phyloP scores from a whole-genome alignment of 2,329 filamentous ascomycete species.

The Tricladium varicosporioides region DNA sequence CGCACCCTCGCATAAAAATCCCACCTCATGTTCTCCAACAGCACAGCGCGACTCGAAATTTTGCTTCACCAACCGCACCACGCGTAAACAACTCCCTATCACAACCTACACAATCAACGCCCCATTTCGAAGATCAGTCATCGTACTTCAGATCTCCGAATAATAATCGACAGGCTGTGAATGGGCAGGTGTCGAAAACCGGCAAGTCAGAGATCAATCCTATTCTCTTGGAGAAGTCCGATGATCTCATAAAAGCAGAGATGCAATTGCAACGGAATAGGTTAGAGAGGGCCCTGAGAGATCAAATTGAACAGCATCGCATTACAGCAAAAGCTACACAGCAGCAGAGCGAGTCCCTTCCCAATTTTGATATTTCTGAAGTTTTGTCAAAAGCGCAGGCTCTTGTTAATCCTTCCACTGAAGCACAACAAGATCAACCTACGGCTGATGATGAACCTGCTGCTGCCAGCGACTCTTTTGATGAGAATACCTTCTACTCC shows the following conservation, averaged over 20 bases:
- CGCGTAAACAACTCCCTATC: slow-evolving; percentile 3
- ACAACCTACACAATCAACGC: slow-evolving; percentile 8
- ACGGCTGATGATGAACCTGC: slow-evolving; percentile 55
- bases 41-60: slow-evolving; percentile 21
- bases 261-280: slow-evolving; percentile 75
- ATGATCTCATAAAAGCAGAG: slow-evolving; percentile 79
- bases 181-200: slow-evolving; percentile 38
- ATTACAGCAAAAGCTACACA: slow-evolving; percentile 41
- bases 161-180: slow-evolving; percentile 31
- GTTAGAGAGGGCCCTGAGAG: slow-evolving; percentile 73
- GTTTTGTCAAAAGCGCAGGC: slow-evolving; percentile 70
- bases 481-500: slow-evolving; percentile 95
- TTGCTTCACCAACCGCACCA: slow-evolving; percentile 25
- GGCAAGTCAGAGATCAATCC: slow-evolving; percentile 72
- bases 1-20: slow-evolving; percentile 62
- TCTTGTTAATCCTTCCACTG: slow-evolving; percentile 63
- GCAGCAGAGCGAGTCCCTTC: slow-evolving; percentile 49
- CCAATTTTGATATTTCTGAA: slow-evolving; percentile 69
- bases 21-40: slow-evolving; percentile 42
- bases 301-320: slow-evolving; percentile 68
- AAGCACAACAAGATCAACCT: slow-evolving; percentile 55
- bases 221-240: slow-evolving; percentile 81
- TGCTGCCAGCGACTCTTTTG: slow-evolving; percentile 71
- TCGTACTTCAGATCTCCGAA: slow-evolving; percentile 26
- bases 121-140: slow-evolving; percentile 22